Conservation (phyloP, 2,329 filamentous ascomycete genomes). For the Talaromyces funiculosus region DNA sequence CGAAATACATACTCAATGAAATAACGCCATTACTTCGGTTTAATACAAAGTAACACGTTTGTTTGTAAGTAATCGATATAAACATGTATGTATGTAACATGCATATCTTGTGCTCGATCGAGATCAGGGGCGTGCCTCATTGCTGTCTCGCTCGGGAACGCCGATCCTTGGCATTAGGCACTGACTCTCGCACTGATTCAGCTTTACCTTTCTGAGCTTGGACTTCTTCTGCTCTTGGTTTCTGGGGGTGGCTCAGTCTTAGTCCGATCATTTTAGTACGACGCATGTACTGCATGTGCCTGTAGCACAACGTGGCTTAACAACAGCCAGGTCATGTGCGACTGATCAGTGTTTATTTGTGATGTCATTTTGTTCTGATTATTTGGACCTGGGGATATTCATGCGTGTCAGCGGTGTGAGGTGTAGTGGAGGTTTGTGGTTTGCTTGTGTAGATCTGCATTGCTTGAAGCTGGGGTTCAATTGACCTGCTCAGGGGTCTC, state of each 20-base stretch:
- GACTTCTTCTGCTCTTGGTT: background rate
- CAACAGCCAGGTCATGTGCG: background rate
- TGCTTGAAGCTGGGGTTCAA: background rate
- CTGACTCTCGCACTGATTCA: slow-evolving; percentile 1
- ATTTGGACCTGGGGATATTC: background rate
- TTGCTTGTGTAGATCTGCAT: background rate
- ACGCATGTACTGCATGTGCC: background rate
- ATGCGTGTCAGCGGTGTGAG: background rate
- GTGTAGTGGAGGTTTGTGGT: background rate
- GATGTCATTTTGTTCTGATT: background rate
- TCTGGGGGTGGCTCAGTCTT: background rate
- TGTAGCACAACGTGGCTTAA: background rate
- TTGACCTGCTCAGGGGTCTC: background rate
- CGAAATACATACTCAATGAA: background rate
- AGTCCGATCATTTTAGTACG: background rate
- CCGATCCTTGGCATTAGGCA: background rate
- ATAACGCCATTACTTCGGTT: background rate
- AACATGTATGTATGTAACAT: background rate
- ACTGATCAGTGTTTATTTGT: background rate
- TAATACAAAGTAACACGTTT: too few relatives aligned
- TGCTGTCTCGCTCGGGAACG: background rate
- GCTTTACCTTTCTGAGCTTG: background rate
- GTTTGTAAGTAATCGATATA: background rate
- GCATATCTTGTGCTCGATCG: background rate
- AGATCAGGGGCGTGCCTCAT: background rate